Evolutionary conservation across 805 yeast species (phyloP), one percentile per base, ranked within the genome.

Genomic region (Metschnikowia vanudenii): DNA sequence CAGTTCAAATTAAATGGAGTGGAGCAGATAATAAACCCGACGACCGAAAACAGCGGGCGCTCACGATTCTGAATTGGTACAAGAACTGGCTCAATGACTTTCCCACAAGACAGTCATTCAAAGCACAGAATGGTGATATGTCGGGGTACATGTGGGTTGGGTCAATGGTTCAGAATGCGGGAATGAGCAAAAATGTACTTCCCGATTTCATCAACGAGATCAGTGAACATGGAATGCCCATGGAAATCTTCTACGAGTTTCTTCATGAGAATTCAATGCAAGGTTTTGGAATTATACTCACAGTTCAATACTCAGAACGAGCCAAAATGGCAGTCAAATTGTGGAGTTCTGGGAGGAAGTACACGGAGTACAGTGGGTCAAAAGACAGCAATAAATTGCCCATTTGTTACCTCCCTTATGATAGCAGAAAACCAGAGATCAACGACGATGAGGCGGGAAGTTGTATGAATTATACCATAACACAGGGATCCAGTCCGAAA

Each of bases 231-330:
- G 38, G 38, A 12, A 36, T 36, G 38, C 38, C 38, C 17, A 29
- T 20, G 6, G 38, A 36, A 20, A 36, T 36, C 9, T 36, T 4
- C 12, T 36, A 36, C 29, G 38, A 36, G 17, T 20, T 36, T 22
- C 26, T 36, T 4, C 38, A 36, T 14, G 17, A 19, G 6, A 36
- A 36, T 22, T 9, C 38, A 7, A 19, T 36, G 38, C 26, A 36
- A 24, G n/a, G 38, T 36, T 36, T 36, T 20, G 38, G 38, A 13
- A 36, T 36, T 9, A 36, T 36, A 9, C 17, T 36, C 13, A 36
- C 38, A 9, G 13, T 24, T 3, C n/a, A 13, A 36, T 29, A 29
- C 4, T 17, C 20, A 3, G 38, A 13, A 8, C 16, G 10, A 7
- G 38, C 38, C 3, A 29, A 36, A 36, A 22, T 4, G 3, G 38